A percentile compares a stretch with the other conserved stretches of the same genome.
Evolutionary conservation across 345 rosid genomes (phyloP).

Genomic region (Eucalyptus cloeziana): DNA sequence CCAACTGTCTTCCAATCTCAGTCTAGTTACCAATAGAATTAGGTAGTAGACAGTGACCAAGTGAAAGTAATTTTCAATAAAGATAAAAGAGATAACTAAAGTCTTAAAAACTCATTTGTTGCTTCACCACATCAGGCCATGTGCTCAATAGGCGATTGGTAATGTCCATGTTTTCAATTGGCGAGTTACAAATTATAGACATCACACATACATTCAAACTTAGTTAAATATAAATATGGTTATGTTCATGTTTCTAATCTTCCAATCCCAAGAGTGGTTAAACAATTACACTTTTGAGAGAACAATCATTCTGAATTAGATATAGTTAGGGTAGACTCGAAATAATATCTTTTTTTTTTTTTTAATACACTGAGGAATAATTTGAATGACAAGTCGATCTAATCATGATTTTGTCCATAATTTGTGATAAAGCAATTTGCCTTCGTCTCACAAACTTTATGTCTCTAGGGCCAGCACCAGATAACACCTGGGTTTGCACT

Average conservation of each 20-base stretch:
- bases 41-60: too few species aligned
- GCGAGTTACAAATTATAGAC: neutral
- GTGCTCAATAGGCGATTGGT: neutral
- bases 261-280: neutral
- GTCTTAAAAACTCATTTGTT: too few species aligned
- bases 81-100: too few species aligned
- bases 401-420: neutral
- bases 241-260: neutral
- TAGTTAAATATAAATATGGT: neutral
- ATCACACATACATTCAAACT: neutral
- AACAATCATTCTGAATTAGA: neutral
- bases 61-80: too few species aligned
- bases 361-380: neutral
- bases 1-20: too few species aligned
- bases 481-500: neutral
- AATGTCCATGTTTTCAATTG: neutral
- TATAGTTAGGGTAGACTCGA: neutral
- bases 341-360: too few species aligned
- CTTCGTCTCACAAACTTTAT: neutral
- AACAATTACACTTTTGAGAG: neutral
- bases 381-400: rapidly evolving
- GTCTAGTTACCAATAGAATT: too few species aligned
- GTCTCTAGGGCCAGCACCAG: neutral
- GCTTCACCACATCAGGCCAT: rapidly evolving
- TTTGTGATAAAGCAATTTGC: neutral